Percentiles rank a stretch among this genome's conserved stretches.
Evolutionary conservation across 768 basidiomycete species (phyloP).

Genomic region (Obba rivulosa): DNA sequence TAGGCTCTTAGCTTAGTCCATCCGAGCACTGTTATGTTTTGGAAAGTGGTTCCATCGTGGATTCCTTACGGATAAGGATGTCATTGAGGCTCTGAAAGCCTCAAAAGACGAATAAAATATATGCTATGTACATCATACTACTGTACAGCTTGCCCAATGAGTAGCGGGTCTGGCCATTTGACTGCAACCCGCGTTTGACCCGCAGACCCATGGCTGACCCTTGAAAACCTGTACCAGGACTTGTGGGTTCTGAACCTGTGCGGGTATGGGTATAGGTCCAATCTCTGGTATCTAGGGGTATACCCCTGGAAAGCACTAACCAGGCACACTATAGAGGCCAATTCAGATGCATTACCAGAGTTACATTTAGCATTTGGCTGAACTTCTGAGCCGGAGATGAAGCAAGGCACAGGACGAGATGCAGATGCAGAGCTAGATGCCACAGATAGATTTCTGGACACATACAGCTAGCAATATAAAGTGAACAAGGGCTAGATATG

Average conservation of each 20-base stretch:
- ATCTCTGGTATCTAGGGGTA: conserved; percentile 1
- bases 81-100: conserved; percentile 7
- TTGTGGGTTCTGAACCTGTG: background rate
- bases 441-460: too few relatives aligned
- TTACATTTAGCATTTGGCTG: too few relatives aligned
- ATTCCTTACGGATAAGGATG: conserved; percentile 19
- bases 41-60: conserved; percentile 23
- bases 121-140: conserved; percentile 7
- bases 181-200: background rate
- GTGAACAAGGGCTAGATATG: too few relatives aligned
- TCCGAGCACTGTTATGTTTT: conserved; percentile 26
- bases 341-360: too few relatives aligned
- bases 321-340: too few relatives aligned
- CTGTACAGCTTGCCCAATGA: background rate
- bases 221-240: background rate
- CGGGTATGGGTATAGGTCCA: conserved; percentile 8
- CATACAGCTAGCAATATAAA: too few relatives aligned
- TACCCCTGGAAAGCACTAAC: conserved; percentile 6
- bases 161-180: background rate
- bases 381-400: too few relatives aligned
- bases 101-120: conserved; percentile 6
- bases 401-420: too few relatives aligned
- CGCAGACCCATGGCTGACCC: conserved; percentile 1
- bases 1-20: conserved; percentile 23
- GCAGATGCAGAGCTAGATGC: too few relatives aligned